A percentile compares a stretch with the other conserved stretches of the same genome.
Evolutionary conservation across 2,329 filamentous ascomycete species (phyloP).

Genomic region (Fusarium concolor): DNA sequence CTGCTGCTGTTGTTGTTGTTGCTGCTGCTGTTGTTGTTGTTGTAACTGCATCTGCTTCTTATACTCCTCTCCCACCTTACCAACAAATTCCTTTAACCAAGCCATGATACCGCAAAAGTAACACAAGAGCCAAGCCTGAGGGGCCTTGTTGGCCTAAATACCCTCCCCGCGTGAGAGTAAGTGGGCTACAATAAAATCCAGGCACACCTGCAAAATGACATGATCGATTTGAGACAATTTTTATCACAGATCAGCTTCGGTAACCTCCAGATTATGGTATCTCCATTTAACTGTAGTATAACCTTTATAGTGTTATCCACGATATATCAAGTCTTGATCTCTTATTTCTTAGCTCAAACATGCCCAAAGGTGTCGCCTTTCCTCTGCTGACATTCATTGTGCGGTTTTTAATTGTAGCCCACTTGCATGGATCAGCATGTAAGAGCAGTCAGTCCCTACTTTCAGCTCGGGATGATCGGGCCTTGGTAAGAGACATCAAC

Average conservation of each 20-base stretch:
- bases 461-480: conserved; percentile 27
- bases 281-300: neutral
- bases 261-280: neutral
- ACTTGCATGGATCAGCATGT: neutral
- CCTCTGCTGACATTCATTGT: neutral
- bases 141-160: conserved; percentile 17
- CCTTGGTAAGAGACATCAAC: conserved; percentile 1
- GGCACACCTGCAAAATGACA: neutral
- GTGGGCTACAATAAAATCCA: conserved; percentile 1
- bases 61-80: conserved; percentile 43
- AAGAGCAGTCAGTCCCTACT: neutral
- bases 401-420: conserved; percentile 10
- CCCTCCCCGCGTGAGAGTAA: neutral
- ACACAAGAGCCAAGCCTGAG: neutral
- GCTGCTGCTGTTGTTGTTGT: conserved; percentile 20
- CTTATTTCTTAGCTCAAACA: neutral
- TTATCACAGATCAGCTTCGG: neutral
- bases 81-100: conserved; percentile 38
- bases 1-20: conserved; percentile 24
- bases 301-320: neutral
- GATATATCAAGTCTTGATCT: neutral
- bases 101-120: conserved; percentile 26
- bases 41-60: conserved; percentile 28
- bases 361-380: neutral
- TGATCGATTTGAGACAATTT: neutral